Base-by-base conservation (phyloP, 768 basidiomycete genomes). In the Gloeopeniophorella convolvens region DNA sequence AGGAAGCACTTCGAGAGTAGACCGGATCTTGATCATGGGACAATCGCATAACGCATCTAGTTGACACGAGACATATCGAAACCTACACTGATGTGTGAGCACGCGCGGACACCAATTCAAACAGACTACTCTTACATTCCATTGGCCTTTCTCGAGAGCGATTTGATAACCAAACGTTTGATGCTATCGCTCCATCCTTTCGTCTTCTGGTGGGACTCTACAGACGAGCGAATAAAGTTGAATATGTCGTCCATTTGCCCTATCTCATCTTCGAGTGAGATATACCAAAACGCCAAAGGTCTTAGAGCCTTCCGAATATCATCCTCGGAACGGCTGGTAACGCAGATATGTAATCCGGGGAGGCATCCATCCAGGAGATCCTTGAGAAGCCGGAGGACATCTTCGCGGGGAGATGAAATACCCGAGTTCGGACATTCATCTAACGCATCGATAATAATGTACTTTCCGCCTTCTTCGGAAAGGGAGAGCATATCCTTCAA, bases 91-190 rank as follows among this genome's bases (percentile, higher is more conserved):
- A n/a, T 2, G 4, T 26, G 9, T 33, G 23, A 41, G 7, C 2
- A 15, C 24, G 1, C n/a, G 24, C 18, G n/a, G 2, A 26, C n/a
- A 0, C 20, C 1, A 23, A 15, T 13, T 3, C 1, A 4, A 9
- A 16, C n/a, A 6, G 15, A n/a, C n/a, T n/a, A n/a, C n/a, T n/a
- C 43, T 26, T 15, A 51, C 50, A 51, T 45, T 3, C 50, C 50
- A 13, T 40, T 36, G 0, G 43, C 50, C 30, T 3, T 40, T 15
- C 15, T 30, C 0, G 43, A 45, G 11, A 51, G 44, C 0, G 11
- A 24, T 5, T 45, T 23, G 3, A 45, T 9, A 2, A 45, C 39
- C 3, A 41, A 16, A 20, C 33, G 24, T 16, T 11, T 45, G 20
- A 45, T 31, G 7, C 31, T 23, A 1, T 26, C 6, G 8, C 36